Evolutionary conservation across 2,329 filamentous ascomycete species (phyloP), one percentile per base, ranked within the genome.

Genomic region (Calonectria hongkongensis): DNA sequence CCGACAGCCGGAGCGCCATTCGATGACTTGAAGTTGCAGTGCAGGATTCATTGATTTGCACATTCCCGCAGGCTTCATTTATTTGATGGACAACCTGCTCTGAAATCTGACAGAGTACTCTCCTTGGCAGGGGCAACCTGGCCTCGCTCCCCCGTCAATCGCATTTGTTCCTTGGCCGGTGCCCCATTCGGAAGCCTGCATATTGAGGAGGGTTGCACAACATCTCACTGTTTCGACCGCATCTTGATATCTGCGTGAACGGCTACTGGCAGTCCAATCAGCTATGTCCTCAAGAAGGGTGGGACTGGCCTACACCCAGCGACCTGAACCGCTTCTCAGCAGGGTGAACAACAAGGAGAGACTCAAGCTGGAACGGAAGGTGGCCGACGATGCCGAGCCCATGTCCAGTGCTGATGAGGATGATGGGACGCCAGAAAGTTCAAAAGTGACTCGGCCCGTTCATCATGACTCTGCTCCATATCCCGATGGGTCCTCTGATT

Each of bases 351-450:
- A 60, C 45, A 73, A 56, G 48, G 39, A 47, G 6, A 50, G 64
- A 39, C 28, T 67, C 43, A 74, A 73, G 30, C 68, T 75, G 33
- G 67, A 74, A 51, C 51, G 71, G 27, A 41, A 74, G 10, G 62
- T 73, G 28, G 70, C 75, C 33, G 68, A 78, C 51, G 73, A 76
- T 58, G 79, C 75, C 48, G 77, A 77, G 5, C 83, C 83, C 13
- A n/a, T 80, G 28, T 79, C 81, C 33, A 82, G 79, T 18, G 77
- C 79, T 3, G 82, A 83, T 48, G 78, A 74, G 16, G 73, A 77
- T 9, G 66, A 66, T 18, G 72, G 73, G 4, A 33, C 27, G 28
- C 21, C 54, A 16, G 18, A 16, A 48, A 7, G 21, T 43, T 47
- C 70, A 36, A 36, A 18, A 30, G 30, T 25, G 28, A 30, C 43